These are phyloP conservation scores for Cyberlindnera misumaiensis DNA, from an alignment of 805 yeast genomes.

Conservation along the genomic window DNA sequence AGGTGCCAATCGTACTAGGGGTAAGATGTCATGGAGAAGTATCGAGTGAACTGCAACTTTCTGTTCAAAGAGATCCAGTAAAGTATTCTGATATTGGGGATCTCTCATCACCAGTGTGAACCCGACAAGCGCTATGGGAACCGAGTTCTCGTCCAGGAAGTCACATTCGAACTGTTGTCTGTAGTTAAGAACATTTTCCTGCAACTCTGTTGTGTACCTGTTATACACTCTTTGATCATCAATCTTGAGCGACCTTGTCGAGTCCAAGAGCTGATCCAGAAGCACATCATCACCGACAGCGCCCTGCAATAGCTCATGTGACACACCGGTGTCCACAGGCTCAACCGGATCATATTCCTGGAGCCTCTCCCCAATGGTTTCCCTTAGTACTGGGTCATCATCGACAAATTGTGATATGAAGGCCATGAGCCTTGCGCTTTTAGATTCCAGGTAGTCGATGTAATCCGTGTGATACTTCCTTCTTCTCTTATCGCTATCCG, in stretches of 20 bases:
- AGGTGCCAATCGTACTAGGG: constrained; percentile 6
- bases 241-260: not conserved
- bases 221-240: not conserved
- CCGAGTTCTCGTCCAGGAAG: not conserved
- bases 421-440: constrained; percentile 15
- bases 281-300: not conserved
- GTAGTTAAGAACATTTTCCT: not conserved
- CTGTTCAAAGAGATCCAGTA: constrained; percentile 6
- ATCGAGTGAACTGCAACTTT: constrained; percentile 12
- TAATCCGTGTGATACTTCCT: constrained; percentile 29
- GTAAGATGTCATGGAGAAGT: constrained; percentile 8
- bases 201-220: constrained; percentile 1
- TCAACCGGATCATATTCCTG: constrained; percentile 2
- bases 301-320: no score
- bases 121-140: constrained; percentile 3
- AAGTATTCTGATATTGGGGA: constrained; percentile 4
- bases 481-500: constrained; percentile 23
- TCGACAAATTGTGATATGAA: constrained; percentile 20
- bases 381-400: constrained; percentile 17
- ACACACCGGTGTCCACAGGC: not conserved
- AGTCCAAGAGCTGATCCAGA: not conserved
- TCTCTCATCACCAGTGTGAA: constrained; percentile 4
- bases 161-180: not conserved
- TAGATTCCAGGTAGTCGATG: constrained; percentile 23
- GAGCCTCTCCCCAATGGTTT: constrained; percentile 2